Base-by-base conservation (phyloP, 208 protist species). In the Wallacemonas sp. region DNA sequence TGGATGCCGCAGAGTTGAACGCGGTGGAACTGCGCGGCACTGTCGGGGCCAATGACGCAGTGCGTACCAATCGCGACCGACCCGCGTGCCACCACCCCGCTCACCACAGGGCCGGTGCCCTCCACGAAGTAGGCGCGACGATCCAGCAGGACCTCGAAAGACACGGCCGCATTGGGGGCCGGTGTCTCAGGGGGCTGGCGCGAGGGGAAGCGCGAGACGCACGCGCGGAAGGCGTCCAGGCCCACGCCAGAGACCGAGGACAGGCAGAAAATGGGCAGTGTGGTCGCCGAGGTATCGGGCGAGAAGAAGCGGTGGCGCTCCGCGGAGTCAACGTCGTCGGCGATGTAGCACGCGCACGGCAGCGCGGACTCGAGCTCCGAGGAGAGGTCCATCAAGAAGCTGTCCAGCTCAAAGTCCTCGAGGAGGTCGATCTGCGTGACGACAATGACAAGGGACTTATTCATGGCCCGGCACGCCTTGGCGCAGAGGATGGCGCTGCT, bases 401-500 rank as follows among this genome's bases (percentile, higher is more conserved):
- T 70, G 42, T 97, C 92, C 14, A 98, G 59, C 61, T 98, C 91
- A 72, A 97, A 94, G 31, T 98, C 94, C 25, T 93, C 73, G 14
- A 92, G 74, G 32, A 87, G 84, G 74, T 99, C 98, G 48, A 94
- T 73, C 76, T 98, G 98, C 1, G 98, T 99, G 5, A 99, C 67
- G 31, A 97, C 90, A 29, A 98, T 69, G 57, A 95, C 87, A 16
- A 98, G 84, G 2, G 95, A 91, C 23, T 98, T 85, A 20, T 90
- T 73, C 54, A 99, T 79, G 36, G 97, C 94, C 4, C 98, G 65
- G 33, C 93, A 95, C n/a, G 99, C 72, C 36, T 90, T 83, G 8
- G 98, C 80, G 70, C 98, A 98, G 54, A 98, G 69, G 16, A 62
- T 26, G 12, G 88, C 70, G 22, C 63, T 65, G 18, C 49, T 48